These are phyloP conservation scores for Skeletonema tropicum DNA, from an alignment of 108 stramenopile species.

Conservation along the genomic window DNA sequence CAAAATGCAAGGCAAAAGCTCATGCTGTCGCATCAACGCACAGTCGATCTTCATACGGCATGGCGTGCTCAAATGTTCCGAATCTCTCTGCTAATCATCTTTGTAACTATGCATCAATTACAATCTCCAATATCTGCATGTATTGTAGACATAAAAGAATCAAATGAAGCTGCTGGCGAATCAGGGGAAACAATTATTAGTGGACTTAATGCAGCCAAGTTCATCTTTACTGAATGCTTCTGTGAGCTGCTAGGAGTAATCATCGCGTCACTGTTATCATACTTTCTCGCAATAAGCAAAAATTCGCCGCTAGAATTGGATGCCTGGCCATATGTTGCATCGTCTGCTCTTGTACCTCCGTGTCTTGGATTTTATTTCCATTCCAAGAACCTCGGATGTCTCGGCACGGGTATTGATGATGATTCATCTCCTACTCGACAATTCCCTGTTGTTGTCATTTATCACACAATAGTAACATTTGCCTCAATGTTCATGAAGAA, in stretches of 20 bases:
- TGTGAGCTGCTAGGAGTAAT: conserved; percentile 32
- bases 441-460: conserved; percentile 72
- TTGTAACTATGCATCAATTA: conserved; percentile 53
- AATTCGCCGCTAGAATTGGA: conserved; percentile 30
- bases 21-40: conserved; percentile 39
- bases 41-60: conserved; percentile 49
- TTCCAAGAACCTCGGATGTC: conserved; percentile 26
- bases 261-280: conserved; percentile 27
- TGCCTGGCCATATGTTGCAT: conserved; percentile 25
- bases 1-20: conserved; percentile 34
- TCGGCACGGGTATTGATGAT: conserved; percentile 1
- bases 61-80: conserved; percentile 61
- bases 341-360: conserved; percentile 38
- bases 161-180: conserved; percentile 10
- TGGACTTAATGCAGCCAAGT: conserved; percentile 12
- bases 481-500: conserved; percentile 60
- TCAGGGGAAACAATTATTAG: conserved; percentile 25
- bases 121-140: conserved; percentile 50
- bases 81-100: conserved; percentile 50
- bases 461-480: conserved; percentile 57
- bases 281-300: conserved; percentile 23
- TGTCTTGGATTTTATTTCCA: conserved; percentile 45
- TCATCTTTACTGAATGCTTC: conserved; percentile 26
- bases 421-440: conserved; percentile 14
- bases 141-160: conserved; percentile 55